Conservation (phyloP, 148 eudicot genomes). For the Vaccinium macrocarpon region DNA sequence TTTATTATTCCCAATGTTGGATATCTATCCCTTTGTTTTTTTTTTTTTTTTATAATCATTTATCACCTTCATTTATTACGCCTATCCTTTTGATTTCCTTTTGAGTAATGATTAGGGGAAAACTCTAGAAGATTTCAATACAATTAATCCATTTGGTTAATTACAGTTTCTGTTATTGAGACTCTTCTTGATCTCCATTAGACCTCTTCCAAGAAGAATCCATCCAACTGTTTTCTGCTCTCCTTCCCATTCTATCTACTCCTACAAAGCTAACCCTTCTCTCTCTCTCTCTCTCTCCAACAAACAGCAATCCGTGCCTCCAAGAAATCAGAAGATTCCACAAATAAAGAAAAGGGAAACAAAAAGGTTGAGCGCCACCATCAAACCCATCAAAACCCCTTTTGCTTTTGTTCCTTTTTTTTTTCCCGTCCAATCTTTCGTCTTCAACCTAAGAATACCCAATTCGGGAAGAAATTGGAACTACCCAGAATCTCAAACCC, state of each 20-base stretch:
- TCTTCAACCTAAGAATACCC: background rate
- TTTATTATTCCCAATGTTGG: background rate
- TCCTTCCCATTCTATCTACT: background rate
- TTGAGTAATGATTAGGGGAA: background rate
- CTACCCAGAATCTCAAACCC: conserved; percentile 13
- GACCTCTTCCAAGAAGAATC: background rate
- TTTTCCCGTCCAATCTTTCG: background rate
- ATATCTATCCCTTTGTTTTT: background rate
- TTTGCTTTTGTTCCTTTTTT: background rate
- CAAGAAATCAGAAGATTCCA: conserved; percentile 47
- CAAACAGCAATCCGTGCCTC: conserved; percentile 5
- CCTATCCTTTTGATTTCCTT: background rate
- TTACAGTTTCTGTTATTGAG: conserved; percentile 10
- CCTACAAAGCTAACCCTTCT: conserved; percentile 6
- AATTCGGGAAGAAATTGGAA: background rate
- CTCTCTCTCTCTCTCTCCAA: conserved; percentile 9
- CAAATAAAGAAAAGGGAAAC: conserved; percentile 10
- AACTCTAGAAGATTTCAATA: conserved; percentile 1
- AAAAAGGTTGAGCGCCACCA: conserved; percentile 7
- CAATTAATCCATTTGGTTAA: background rate
- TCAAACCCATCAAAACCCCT: background rate
- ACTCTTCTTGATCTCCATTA: conserved; percentile 6
- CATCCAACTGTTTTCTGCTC: background rate
- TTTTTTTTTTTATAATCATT: background rate
- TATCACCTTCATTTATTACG: background rate